Evolutionary conservation across 1,284 basidiomycete genomes (phyloP).

Genomic region (Rhodotorula sp.): DNA sequence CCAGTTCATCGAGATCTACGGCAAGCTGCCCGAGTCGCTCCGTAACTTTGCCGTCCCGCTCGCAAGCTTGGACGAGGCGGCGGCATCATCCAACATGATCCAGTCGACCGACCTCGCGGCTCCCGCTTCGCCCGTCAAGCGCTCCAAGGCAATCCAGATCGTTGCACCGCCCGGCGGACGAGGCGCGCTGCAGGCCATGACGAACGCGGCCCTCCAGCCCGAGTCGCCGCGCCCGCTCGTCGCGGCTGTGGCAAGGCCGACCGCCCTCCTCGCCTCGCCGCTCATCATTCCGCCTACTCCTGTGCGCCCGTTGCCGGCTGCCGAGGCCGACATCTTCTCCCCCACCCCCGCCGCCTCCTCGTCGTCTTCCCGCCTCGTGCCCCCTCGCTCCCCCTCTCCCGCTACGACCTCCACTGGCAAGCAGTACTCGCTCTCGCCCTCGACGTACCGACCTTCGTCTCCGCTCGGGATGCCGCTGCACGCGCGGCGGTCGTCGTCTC

Average conservation of each 20-base stretch:
- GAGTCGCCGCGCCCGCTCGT: conserved; percentile 16
- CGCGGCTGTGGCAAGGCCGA: conserved; percentile 17
- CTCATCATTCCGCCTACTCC: conserved; percentile 40
- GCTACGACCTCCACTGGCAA: conserved; percentile 3
- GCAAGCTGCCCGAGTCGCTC: conserved; percentile 38
- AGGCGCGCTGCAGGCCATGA: conserved; percentile 27
- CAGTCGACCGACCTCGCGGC: conserved; percentile 12
- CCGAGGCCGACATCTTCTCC: conserved; percentile 34
- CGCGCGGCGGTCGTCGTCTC: conserved; percentile 32
- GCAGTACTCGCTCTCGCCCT: conserved; percentile 30
- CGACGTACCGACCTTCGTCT: conserved; percentile 28
- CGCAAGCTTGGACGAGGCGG: conserved; percentile 8
- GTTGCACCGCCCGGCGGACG: conserved; percentile 31
- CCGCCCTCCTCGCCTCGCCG: conserved; percentile 38
- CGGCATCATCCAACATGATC: conserved; percentile 15
- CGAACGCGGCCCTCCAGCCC: conserved; percentile 30
- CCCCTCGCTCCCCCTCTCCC: conserved; percentile 36
- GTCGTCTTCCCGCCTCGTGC: conserved; percentile 23
- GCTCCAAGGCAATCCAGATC: conserved; percentile 40
- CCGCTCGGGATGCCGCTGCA: conserved; percentile 26
- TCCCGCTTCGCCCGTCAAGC: conserved; percentile 35
- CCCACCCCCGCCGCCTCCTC: conserved; percentile 23
- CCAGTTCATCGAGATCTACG: conserved; percentile 43
- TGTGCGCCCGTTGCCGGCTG: conserved; percentile 18
- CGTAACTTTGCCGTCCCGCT: conserved; percentile 24